Evolutionary conservation across 139 green algal species (phyloP), one percentile per base, ranked within the genome.

Genomic region (Chlorella sp.): DNA sequence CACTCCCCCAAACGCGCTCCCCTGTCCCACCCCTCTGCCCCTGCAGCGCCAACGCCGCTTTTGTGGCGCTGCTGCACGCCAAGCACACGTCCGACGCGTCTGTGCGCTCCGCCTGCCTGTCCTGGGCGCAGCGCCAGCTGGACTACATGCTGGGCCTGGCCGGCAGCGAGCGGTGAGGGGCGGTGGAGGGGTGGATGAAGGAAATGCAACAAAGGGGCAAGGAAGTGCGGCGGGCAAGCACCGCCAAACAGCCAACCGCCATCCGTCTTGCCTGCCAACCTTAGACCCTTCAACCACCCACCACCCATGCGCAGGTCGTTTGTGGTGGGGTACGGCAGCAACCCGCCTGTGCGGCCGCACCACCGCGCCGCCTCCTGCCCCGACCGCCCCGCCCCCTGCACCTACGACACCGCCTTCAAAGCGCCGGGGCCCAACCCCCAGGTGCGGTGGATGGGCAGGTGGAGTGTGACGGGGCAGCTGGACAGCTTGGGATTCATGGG

Each of bases 291-390:
- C 36, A 20, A 13, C 64, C 64, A 24, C 36, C 34, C 65, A 73
- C 48, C 67, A 32, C 26, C 43, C 41, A 9, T 69, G 74, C 41
- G 74, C 41, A 80, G 85, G 46, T 90, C 76, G 69, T 94, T 84
- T 70, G 89, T 94, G 28, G 85, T 90, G 34, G 91, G 91, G 4
- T 92, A 84, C 41, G 91, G 91, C 44, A 74, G 58, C 24, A 86
- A 85, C 67, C 82, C 82, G 0, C 91, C 91, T 30, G 54, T 34
- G 11, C 86, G 84, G 1, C 28, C 74, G 32, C 91, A 94, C 79
- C 91, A 94, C 78, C 78, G 87, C n/a, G 76, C 67, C 20, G 84
- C 89, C 32, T 93, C 89, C 32, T 93, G 91, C 84, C 89, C 91
- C 9, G 13, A 84, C 46, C 36, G 58, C 14, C 87, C 89, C 11